phyloP scores from a whole-genome alignment of 139 green algal species.

The Micromonas pusilla region DNA sequence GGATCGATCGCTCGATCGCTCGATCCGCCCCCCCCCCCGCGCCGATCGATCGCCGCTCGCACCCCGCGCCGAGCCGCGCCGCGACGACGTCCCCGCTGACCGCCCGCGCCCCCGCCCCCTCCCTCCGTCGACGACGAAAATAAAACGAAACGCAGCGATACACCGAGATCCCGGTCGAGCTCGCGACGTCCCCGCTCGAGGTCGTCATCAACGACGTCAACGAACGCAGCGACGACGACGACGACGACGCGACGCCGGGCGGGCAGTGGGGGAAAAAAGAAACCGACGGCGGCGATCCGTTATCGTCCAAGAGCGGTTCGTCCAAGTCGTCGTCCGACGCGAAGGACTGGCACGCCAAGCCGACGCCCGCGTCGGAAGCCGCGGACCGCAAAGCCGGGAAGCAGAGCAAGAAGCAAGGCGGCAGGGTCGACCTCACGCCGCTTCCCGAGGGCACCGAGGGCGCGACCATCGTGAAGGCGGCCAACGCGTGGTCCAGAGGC shows the following conservation, averaged over 20 bases:
- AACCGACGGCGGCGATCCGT: background rate
- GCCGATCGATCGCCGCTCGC: background rate
- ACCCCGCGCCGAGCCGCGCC: too few relatives aligned
- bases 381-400: background rate
- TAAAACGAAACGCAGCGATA: too few relatives aligned
- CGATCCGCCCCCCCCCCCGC: too few relatives aligned
- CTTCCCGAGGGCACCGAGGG: background rate
- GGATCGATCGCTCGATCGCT: too few relatives aligned
- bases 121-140: too few relatives aligned
- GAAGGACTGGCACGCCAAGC: background rate
- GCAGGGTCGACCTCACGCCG: background rate
- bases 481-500: slow-evolving; percentile 30
- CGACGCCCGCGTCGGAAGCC: background rate
- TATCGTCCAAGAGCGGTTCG: background rate
- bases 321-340: too few relatives aligned
- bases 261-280: background rate
- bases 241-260: background rate
- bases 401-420: background rate
- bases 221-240: background rate
- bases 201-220: slow-evolving; percentile 15
- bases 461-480: slow-evolving; percentile 28
- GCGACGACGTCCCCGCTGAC: too few relatives aligned
- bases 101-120: too few relatives aligned
- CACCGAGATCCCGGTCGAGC: background rate
- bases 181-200: background rate